phyloP scores from a whole-genome alignment of 2,329 filamentous ascomycete genomes.

The Ramularia endophylla region DNA sequence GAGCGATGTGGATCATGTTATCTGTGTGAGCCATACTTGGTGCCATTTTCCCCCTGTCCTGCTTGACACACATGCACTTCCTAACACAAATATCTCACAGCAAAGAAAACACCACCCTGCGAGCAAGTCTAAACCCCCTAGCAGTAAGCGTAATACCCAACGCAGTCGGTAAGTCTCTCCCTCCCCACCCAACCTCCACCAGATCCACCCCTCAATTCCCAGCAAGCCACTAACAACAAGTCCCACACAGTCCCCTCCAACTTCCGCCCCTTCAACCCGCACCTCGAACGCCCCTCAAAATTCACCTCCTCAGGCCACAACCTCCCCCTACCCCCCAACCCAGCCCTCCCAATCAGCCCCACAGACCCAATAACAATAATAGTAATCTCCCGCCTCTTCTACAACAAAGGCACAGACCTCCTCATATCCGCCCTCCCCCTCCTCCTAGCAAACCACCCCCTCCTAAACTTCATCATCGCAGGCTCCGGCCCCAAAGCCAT shows the following conservation, averaged over 20 bases:
- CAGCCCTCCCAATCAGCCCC: constrained; percentile 66
- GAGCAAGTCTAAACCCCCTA: constrained; percentile 87
- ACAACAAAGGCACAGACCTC: constrained; percentile 97
- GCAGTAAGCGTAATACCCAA: constrained; percentile 99
- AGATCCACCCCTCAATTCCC: no score
- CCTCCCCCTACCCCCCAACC: constrained; percentile 44
- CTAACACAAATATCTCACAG: constrained; percentile 42
- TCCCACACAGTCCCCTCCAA: constrained; percentile 78
- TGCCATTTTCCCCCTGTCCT: constrained; percentile 43
- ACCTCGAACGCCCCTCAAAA: constrained; percentile 19
- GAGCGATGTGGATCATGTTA: constrained; percentile 96
- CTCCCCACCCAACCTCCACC: no score
- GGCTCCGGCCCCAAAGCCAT: constrained; percentile 96
- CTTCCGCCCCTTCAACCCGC: constrained; percentile 65
- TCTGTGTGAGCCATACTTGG: constrained; percentile 98
- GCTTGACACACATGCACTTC: no score
- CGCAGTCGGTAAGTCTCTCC: constrained; percentile 51
- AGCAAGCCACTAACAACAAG: no score
- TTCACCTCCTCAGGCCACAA: constrained; percentile 21
- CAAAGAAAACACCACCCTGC: constrained; percentile 95
- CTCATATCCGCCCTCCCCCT: constrained; percentile 94
- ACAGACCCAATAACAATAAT: constrained; percentile 91
- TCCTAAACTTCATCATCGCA: constrained; percentile 94
- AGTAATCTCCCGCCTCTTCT: constrained; percentile 94
- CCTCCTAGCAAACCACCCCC: constrained; percentile 81